Base-by-base conservation (phyloP, 176 grass and related monocot genomes). In the Carex myosuroides region DNA sequence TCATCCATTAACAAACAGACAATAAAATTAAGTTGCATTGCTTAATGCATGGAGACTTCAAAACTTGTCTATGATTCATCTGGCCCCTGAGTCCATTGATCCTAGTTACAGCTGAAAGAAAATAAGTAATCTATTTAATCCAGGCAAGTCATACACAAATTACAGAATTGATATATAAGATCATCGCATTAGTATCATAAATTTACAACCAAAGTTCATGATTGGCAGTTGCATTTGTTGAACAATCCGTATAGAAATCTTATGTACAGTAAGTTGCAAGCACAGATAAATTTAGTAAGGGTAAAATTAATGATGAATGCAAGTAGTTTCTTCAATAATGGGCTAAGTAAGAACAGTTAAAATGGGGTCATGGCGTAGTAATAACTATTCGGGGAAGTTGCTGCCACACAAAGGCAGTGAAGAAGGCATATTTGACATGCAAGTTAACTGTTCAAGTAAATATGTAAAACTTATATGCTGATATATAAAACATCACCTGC, bases 401-500 rank as follows among this genome's bases (percentile, higher is more conserved):
- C 48, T 13, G 72, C 17, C 24, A 54, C 21, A 55, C 20, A 24
- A 55, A 2, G 2, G 26, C 2, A 57, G 22, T 17, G 48, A 57
- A 78, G 48, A 57, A 78, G 26, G 52, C 56, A 76, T 33, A 24
- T 14, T 78, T 57, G 73, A 57, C 50, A 33, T 78, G 26, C 73
- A 78, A 17, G 1, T 17, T 14, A 57, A 12, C 24, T 55, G 24
- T 29, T 78, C 4, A 32, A 55, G 5, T 57, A 9, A 33, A 56
- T 78, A 78, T 78, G 52, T 33, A 30, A 57, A 56, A 56, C 50
- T 78, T 17, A n/a, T 32, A 56, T 57, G 52, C 73, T n/a, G 13
- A 56, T 44, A 33, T 83, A 39, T 35, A 63, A 79, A 85, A 16
- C 66, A 76, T 88, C 81, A 98, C 95, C 95, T 90, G 89, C 87